A percentile compares a stretch with the other conserved stretches of the same genome.
Evolutionary conservation across 768 basidiomycete species (phyloP).

Genomic region (Boletales sp.): DNA sequence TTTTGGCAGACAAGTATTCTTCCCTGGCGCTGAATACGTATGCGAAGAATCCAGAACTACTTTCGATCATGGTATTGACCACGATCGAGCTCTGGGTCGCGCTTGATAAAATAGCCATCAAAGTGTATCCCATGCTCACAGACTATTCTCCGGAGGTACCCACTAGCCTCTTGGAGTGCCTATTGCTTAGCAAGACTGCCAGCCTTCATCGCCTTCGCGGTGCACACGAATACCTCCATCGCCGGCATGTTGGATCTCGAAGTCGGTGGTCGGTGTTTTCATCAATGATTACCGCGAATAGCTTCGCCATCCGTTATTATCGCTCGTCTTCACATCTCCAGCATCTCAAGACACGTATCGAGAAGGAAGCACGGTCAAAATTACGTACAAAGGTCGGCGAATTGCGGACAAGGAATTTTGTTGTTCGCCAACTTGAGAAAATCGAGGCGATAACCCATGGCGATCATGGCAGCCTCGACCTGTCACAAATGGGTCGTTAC

Average conservation of each 20-base stretch:
- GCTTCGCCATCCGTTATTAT: slow-evolving; percentile 38
- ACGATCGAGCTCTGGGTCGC: slow-evolving; percentile 37
- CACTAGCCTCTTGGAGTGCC: slow-evolving; percentile 15
- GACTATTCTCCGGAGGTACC: slow-evolving; percentile 36
- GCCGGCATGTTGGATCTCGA: slow-evolving; percentile 22
- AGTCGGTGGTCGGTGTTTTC: slow-evolving; percentile 34
- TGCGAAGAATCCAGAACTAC: slow-evolving; percentile 33
- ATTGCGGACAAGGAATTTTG: slow-evolving; percentile 20
- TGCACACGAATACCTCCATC: slow-evolving; percentile 30
- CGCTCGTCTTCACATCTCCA: slow-evolving; percentile 19
- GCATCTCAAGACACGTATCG: slow-evolving; percentile 28
- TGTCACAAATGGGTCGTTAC: no score
- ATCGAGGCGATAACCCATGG: slow-evolving; percentile 39
- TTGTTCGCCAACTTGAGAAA: slow-evolving; percentile 11
- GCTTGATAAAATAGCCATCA: slow-evolving; percentile 25
- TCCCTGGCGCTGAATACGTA: slow-evolving; percentile 31
- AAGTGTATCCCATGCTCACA: slow-evolving; percentile 23
- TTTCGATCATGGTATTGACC: slow-evolving; percentile 42
- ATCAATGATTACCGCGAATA: slow-evolving; percentile 2
- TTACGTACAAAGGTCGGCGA: slow-evolving; percentile 26
- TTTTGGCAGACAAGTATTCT: slow-evolving; percentile 27
- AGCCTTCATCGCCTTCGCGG: slow-evolving; percentile 25
- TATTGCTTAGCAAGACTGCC: slow-evolving; percentile 28
- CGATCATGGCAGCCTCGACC: no score
- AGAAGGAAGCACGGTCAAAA: slow-evolving; percentile 18